A percentile compares a stretch with the other conserved stretches of the same genome.
Evolutionary conservation across 2,329 filamentous ascomycete genomes (phyloP).

Genomic region (Sphaerulina musiva): DNA sequence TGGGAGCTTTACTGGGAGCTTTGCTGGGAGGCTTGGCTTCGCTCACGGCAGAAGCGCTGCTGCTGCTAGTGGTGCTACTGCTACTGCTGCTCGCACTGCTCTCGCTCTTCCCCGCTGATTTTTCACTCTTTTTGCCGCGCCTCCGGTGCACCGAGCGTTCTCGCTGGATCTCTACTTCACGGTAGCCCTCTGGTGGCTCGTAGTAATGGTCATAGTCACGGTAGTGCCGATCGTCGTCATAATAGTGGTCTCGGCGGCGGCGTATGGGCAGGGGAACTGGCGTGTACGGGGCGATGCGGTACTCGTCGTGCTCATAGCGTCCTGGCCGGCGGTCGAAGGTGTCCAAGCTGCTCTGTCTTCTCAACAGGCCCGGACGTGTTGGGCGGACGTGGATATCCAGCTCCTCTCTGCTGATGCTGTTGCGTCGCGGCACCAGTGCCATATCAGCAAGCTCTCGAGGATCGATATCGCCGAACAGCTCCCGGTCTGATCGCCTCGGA

Average conservation of each 20-base stretch:
- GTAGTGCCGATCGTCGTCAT: slow-evolving; percentile 49
- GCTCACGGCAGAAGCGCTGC: slow-evolving; percentile 23
- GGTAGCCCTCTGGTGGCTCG: slow-evolving; percentile 40
- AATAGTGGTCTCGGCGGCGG: slow-evolving; percentile 60
- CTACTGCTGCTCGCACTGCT: slow-evolving; percentile 17
- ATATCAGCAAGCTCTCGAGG: slow-evolving; percentile 45
- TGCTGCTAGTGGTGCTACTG: slow-evolving; percentile 26
- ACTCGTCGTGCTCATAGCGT: slow-evolving; percentile 55
- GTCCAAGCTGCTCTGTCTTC: slow-evolving; percentile 82
- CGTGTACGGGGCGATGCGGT: slow-evolving; percentile 58
- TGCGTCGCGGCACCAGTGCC: slow-evolving; percentile 49
- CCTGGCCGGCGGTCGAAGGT: slow-evolving; percentile 73
- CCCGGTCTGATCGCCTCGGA: slow-evolving; percentile 36
- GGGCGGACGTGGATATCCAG: slow-evolving; percentile 46
- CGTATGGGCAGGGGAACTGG: slow-evolving; percentile 59
- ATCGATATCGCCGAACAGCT: slow-evolving; percentile 44
- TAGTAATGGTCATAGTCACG: slow-evolving; percentile 33
- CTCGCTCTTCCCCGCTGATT: slow-evolving; percentile 14
- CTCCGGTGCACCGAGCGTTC: slow-evolving; percentile 39
- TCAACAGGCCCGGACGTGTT: slow-evolving; percentile 60
- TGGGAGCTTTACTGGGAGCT: slow-evolving; percentile 3
- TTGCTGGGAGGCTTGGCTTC: slow-evolving; percentile 6
- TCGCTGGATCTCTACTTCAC: slow-evolving; percentile 44
- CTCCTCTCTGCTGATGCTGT: slow-evolving; percentile 48
- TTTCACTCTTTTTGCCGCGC: slow-evolving; percentile 20